These are phyloP conservation scores for Corynespora cassiicola DNA, from an alignment of 2,329 filamentous ascomycete species.

Conservation along the genomic window DNA sequence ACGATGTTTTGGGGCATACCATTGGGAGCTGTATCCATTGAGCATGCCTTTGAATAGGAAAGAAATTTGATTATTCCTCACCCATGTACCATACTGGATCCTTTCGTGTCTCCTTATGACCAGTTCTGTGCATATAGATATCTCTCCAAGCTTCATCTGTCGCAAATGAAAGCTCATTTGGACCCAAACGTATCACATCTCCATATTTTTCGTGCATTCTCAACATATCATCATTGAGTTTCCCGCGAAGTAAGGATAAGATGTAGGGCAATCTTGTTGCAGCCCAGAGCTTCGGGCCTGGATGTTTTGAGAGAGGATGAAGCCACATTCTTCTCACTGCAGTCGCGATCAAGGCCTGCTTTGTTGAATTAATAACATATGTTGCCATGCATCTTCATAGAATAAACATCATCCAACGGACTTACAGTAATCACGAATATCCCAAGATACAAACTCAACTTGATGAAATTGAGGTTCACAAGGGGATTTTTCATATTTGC, in stretches of 20 bases:
- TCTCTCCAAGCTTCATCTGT: conserved; percentile 9
- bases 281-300: conserved; percentile 13
- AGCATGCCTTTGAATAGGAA: not conserved
- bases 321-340: no score
- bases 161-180: conserved; percentile 11
- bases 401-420: no score
- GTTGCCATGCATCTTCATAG: no score
- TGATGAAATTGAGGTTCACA: no score
- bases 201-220: conserved; percentile 16
- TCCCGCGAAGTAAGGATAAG: conserved; percentile 4
- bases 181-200: conserved; percentile 8
- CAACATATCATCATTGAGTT: conserved; percentile 2
- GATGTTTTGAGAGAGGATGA: conserved; percentile 12
- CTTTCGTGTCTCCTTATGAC: conserved; percentile 10
- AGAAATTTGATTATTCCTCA: not conserved
- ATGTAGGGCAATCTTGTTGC: conserved; percentile 10
- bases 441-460: no score
- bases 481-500: no score
- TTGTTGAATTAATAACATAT: no score
- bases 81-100: conserved; percentile 10
- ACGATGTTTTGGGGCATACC: conserved; percentile 16
- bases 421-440: no score
- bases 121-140: conserved; percentile 10
- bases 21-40: conserved; percentile 8
- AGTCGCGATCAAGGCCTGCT: no score